Evolutionary conservation across 164 flowering plant genomes (phyloP), one percentile per base, ranked within the genome.

Genomic region (Berberis thunbergii): DNA sequence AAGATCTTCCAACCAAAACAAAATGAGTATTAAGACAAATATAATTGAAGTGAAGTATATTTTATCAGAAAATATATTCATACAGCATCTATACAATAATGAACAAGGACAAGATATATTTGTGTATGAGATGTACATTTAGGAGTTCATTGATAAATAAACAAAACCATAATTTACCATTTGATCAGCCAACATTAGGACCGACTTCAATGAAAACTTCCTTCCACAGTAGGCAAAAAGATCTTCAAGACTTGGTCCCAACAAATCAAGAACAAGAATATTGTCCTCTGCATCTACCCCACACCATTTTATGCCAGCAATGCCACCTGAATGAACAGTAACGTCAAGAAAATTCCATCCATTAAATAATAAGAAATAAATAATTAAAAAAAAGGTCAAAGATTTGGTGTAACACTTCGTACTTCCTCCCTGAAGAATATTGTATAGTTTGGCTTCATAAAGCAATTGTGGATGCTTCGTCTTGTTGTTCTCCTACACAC

Each of bases 231-330:
- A 91, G 62, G 86, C 97, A 76, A 95, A 91, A 45, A 95, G 75
- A 66, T 95, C 99, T 73, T 95, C 99, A 52, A 91, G 89, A 74
- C 99, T 95, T 9, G 99, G 99, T 42, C 99, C 99, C 61, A 95
- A 76, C 80, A 91, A 84, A 71, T 95, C 99, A 68, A 95, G 68
- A 13, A 95, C 92, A 54, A 95, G 85, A 12, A 80, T 74, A 76
- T 91, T 86, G 67, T 95, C 91, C 4, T 85, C 92, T 26, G 86
- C 98, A 69, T 95, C 96, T 2, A 81, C 74, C 3, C 99, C 99
- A 52, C 86, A 82, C 99, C 99, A 95, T 72, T 84, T 89, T 58
- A 72, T 85, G 60, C 74, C 61, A 1, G 99, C 88, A 72, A 95
- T 81, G 60, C 99, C 99, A 81, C 92, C 97, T 95, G 64, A 43